phyloP scores from a whole-genome alignment of 169 alveolate species.

The Eimeria zaria region DNA sequence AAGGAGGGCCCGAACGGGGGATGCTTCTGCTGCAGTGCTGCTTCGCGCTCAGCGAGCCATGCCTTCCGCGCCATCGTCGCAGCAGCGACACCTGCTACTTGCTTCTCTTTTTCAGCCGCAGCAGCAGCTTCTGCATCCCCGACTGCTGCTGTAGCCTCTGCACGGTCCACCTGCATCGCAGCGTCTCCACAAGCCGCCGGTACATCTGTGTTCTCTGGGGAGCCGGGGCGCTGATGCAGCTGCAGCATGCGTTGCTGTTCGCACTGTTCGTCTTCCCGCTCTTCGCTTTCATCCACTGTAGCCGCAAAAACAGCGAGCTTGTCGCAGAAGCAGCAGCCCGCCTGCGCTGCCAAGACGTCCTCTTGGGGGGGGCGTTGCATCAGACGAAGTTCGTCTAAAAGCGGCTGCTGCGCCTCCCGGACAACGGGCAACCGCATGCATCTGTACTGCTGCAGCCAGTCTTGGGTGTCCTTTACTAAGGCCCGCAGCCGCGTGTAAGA shows the following conservation, averaged over 20 bases:
- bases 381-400: slow-evolving; percentile 40
- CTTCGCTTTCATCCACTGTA: slow-evolving; percentile 7
- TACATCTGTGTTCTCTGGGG: not conserved
- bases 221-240: not conserved
- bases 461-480: slow-evolving; percentile 17
- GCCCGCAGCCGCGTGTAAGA: not conserved
- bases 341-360: not conserved
- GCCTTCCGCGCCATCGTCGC: slow-evolving; percentile 39
- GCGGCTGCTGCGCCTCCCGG: slow-evolving; percentile 69
- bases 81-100: slow-evolving; percentile 52
- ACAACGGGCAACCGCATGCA: slow-evolving; percentile 51
- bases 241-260: slow-evolving; percentile 26
- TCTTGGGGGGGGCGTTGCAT: slow-evolving; percentile 70
- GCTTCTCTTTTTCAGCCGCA: slow-evolving; percentile 23
- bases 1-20: slow-evolving; percentile 74
- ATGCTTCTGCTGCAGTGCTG: slow-evolving; percentile 54
- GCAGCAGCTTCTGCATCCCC: not conserved
- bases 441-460: slow-evolving; percentile 70
- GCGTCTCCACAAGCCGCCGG: slow-evolving; percentile 2
- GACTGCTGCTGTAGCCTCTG: slow-evolving; percentile 20
- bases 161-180: not conserved
- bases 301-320: not conserved
- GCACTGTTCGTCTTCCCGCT: not conserved
- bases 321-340: slow-evolving; percentile 57
- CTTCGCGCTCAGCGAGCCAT: slow-evolving; percentile 23